Conservation (phyloP, 225 moss, liverwort and hornwort genomes). For the Rhytidiadelphus loreus region DNA sequence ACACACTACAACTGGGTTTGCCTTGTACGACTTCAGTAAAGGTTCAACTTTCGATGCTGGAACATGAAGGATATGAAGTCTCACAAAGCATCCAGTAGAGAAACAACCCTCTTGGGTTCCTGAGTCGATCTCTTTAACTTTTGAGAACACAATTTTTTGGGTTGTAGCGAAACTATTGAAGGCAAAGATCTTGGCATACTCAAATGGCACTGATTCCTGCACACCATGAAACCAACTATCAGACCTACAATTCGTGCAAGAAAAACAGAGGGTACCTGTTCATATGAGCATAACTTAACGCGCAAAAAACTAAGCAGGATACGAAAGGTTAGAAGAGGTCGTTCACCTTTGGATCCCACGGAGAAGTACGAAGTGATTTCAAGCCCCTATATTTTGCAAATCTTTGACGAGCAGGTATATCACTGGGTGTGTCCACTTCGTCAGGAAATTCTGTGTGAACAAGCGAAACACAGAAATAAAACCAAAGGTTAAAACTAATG, state of each 20-base stretch:
- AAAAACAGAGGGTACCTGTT: background rate
- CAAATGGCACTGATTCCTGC: conserved; percentile 86
- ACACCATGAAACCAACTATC: background rate
- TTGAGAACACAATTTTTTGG: conserved; percentile 62
- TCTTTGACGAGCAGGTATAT: conserved; percentile 68
- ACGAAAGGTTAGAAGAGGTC: background rate
- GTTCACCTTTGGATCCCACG: conserved; percentile 89
- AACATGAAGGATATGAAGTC: conserved; percentile 61
- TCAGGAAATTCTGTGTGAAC: conserved; percentile 77
- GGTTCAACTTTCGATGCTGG: conserved; percentile 39
- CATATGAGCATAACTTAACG: background rate
- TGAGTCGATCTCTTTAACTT: conserved; percentile 47
- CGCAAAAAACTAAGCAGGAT: background rate
- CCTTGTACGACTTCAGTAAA: conserved; percentile 37
- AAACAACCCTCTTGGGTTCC: conserved; percentile 45
- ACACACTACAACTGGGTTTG: conserved; percentile 65
- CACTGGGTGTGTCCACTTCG: conserved; percentile 86
- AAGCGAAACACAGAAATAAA: background rate
- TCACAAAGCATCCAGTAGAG: conserved; percentile 55
- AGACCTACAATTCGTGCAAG: background rate
- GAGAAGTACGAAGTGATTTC: conserved; percentile 92
- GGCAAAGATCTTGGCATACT: conserved; percentile 86
- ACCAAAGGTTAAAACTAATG: background rate
- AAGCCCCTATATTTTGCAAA: conserved; percentile 92
- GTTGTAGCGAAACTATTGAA: conserved; percentile 84